A percentile compares a stretch with the other conserved stretches of the same genome.
Conservation (phyloP, 164 flowering plant genomes). For the Stephania japonica region DNA sequence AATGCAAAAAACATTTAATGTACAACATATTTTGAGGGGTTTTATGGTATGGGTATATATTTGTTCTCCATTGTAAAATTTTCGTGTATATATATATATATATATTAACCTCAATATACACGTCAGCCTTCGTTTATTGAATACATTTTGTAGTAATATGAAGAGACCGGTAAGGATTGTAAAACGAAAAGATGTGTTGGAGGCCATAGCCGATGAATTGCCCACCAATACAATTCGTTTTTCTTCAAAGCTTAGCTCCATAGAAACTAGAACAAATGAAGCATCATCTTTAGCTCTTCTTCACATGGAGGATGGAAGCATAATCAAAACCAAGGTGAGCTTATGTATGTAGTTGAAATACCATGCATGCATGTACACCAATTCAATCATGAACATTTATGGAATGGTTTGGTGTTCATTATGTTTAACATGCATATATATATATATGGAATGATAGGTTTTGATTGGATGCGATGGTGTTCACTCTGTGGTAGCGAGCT, state of each 20-base stretch:
- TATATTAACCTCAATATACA: too few species aligned
- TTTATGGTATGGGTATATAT: too few species aligned
- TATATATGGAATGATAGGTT: constrained; percentile 16
- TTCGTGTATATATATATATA: too few species aligned
- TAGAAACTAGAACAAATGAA: constrained; percentile 13
- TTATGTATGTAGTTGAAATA: not conserved
- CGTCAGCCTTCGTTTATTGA: too few species aligned
- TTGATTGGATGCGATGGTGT: constrained; percentile 60
- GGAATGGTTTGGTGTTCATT: not conserved
- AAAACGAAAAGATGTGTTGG: constrained; percentile 24
- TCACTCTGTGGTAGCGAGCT: constrained; percentile 44
- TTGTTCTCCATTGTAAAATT: too few species aligned
- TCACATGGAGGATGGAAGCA: constrained; percentile 26
- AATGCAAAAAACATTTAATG: too few species aligned
- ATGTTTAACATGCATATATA: not conserved
- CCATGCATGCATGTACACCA: not conserved
- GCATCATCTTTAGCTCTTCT: constrained; percentile 11
- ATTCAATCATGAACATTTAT: not conserved
- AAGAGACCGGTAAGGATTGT: constrained; percentile 1
- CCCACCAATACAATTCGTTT: constrained; percentile 27
- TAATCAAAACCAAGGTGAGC: constrained; percentile 28
- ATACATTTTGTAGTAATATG: not conserved
- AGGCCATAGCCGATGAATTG: constrained; percentile 30
- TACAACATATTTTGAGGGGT: too few species aligned
- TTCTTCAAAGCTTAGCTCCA: constrained; percentile 28